Conservation (phyloP, 441 rosid genomes). For the Kokia cookei region DNA sequence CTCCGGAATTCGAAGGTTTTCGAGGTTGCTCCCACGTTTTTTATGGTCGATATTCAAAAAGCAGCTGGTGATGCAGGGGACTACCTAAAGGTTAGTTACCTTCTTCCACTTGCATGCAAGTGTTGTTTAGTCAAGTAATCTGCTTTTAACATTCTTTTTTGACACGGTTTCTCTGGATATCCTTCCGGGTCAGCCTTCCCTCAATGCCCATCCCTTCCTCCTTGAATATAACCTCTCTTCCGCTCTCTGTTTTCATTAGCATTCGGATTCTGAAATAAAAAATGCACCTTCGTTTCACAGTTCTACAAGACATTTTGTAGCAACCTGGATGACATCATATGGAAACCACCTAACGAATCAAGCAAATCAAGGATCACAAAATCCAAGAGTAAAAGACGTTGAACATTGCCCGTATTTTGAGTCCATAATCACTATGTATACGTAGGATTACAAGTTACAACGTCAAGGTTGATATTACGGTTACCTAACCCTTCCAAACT, state of each 20-base stretch:
- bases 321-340: slow-evolving; percentile 85
- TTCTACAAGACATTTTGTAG: slow-evolving; percentile 76
- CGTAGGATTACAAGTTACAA: not conserved
- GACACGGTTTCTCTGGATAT: not conserved
- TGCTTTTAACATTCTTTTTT: not conserved
- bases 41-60: slow-evolving; percentile 85
- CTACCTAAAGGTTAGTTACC: slow-evolving; percentile 59
- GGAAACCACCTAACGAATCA: slow-evolving; percentile 74
- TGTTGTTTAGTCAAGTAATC: not conserved
- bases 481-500: not conserved
- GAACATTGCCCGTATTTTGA: slow-evolving; percentile 4
- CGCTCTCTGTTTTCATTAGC: not conserved
- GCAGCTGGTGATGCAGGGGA: slow-evolving; percentile 81
- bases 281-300: slow-evolving; percentile 33
- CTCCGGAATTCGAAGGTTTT: slow-evolving; percentile 46
- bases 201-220: not conserved
- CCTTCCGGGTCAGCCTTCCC: not conserved
- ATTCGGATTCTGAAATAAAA: not conserved
- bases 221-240: not conserved
- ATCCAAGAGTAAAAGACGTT: slow-evolving; percentile 62
- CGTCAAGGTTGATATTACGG: not conserved
- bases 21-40: slow-evolving; percentile 83
- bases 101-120: not conserved
- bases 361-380: slow-evolving; percentile 47
- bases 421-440: not conserved